Base-by-base conservation (phyloP, 78 protist species). In the Cavenderia fasciculata region DNA sequence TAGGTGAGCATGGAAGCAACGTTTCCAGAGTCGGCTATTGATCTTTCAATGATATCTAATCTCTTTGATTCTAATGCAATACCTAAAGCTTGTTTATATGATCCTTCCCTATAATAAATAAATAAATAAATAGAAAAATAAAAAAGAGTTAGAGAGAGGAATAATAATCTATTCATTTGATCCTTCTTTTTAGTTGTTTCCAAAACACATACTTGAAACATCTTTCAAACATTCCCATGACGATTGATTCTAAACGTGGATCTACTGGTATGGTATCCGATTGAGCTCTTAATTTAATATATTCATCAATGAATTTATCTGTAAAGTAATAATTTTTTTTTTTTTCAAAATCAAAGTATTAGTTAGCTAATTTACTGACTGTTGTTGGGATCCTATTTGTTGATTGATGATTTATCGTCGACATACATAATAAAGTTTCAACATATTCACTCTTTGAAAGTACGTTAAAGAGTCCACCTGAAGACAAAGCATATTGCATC, bases 61-160 rank as follows among this genome's bases (percentile, higher is more conserved):
- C 99, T 93, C 18, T 86, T 87, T 6, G 97, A 23, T 75, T 97
- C 99, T 33, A 99, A 56, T 2, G 99, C 99, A 31, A 98, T 62
- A 29, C 99, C 95, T 52, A 94, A 57, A 31, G 94, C 97, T 56
- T 85, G 91, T 85, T 94, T 92, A 93, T 87, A 96, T 62, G 86
- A 68, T 51, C 92, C 54, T 34, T 91, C 92, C 25, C 87, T 77
- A 31, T 21, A 36, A 34, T 21, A 38, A 25, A 25, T 6, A 33
- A 8, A 49, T 31, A 12, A 3, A 51, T 21, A 51, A 70, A n/a
- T 23, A n/a, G 23, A 43, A n/a, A 49, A 49, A 33, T 44, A 44
- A 21, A 19, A 49, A 66, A 23, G 12, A 25, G 27, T 29, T 25
- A 47, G 8, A 19, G 3, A 43, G n/a, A 65, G 8, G 23, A 41